Evolutionary conservation across 164 flowering plant species (phyloP).

Genomic region (Aristolochia californica): DNA sequence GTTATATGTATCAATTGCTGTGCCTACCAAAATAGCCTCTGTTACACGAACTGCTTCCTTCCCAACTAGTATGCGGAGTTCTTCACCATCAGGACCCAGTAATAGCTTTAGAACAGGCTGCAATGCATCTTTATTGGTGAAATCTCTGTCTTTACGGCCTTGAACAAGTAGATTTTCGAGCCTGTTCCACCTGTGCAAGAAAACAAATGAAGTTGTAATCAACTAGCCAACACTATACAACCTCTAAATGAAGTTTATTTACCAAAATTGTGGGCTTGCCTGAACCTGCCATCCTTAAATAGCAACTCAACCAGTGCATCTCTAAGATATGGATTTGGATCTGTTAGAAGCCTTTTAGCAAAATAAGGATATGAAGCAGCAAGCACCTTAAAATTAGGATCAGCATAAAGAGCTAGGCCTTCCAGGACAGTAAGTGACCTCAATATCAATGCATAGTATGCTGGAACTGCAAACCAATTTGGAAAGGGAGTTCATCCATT

Average conservation of each 20-base stretch:
- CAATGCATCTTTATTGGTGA: slow-evolving; percentile 81
- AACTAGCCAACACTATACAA: neutral
- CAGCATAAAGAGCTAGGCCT: slow-evolving; percentile 95
- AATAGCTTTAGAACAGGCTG: slow-evolving; percentile 89
- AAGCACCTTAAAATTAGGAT: slow-evolving; percentile 91
- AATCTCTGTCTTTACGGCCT: slow-evolving; percentile 84
- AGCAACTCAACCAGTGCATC: slow-evolving; percentile 96
- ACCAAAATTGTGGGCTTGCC: slow-evolving; percentile 31
- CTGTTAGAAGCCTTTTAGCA: slow-evolving; percentile 97
- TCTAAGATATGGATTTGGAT: slow-evolving; percentile 95
- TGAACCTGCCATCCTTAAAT: slow-evolving; percentile 91
- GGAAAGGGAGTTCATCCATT: slow-evolving; percentile 11
- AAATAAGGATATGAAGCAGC: slow-evolving; percentile 99
- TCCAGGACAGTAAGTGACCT: slow-evolving; percentile 95
- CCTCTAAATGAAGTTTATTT: neutral
- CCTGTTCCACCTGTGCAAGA: slow-evolving; percentile 82
- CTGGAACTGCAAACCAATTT: slow-evolving; percentile 66
- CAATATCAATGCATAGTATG: slow-evolving; percentile 92
- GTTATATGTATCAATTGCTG: slow-evolving; percentile 58
- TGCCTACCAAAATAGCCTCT: slow-evolving; percentile 63
- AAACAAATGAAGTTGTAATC: neutral
- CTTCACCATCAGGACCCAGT: slow-evolving; percentile 75
- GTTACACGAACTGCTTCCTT: slow-evolving; percentile 78
- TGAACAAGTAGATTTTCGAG: slow-evolving; percentile 90
- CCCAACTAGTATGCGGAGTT: slow-evolving; percentile 54